Evolutionary conservation across 805 yeast species (phyloP), one percentile per base, ranked within the genome.

Genomic region (Yamadazyma ubonensis): DNA sequence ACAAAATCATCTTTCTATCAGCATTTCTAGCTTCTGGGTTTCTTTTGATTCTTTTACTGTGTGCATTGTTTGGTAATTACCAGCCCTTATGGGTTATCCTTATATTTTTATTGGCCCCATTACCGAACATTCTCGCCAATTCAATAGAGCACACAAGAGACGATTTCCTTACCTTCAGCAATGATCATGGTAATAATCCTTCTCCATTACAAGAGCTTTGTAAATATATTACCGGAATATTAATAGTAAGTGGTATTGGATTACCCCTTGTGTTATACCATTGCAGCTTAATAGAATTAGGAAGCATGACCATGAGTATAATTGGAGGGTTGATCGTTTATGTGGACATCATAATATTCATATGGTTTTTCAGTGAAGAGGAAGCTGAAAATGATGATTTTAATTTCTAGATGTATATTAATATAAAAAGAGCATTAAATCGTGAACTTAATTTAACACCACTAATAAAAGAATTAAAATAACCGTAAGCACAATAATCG

Each of bases 11-110:
- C 47, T 69, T 70, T 53, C 60, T 70, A 37, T 65, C 71, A 39
- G 75, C 73, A 31, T 64, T 70, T 38, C 54, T 70, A 26, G 75
- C 75, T 6, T 59, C 70, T 14, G 75, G 75, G 22, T 70, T 70
- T 48, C 55, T 70, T 20, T 53, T 70, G 29, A 70, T 70, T 30
- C 51, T 70, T 29, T 59, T 70, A 43, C 67, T 73, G 38, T 70
- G 75, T 51, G 75, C 75, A 25, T 58, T 70, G 38, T 70, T 59
- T 55, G 60, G 61, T 46, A 70, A 67, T 48, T 70, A 68, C 61
- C 54, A 51, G 34, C 67, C 70, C 8, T 48, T 65, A 32, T 63
- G 73, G 73, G 75, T 69, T 21, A 67, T 70, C 23, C 50, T 59
- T 33, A 64, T 69, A 38, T 70, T 68, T 50, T 60, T 70, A 39